Conservation (phyloP, 192 early-diverging fungal genomes). For the Coemansia sp. region DNA sequence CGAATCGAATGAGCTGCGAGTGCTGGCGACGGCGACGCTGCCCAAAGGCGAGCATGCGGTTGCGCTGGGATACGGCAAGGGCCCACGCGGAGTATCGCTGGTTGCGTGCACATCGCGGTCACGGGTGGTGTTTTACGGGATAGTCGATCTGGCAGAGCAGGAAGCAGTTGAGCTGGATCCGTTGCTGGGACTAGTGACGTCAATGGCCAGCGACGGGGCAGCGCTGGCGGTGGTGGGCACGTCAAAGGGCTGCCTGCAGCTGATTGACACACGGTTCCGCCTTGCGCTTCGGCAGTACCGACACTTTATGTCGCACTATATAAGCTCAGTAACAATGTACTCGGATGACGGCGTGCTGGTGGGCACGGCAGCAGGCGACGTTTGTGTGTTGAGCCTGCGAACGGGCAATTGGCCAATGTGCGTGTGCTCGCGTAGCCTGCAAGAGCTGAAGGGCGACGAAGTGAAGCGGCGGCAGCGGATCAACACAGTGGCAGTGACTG, state of each 20-base stretch:
- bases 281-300: slow-evolving; percentile 35
- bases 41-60: slow-evolving; percentile 23
- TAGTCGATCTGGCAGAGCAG: slow-evolving; percentile 16
- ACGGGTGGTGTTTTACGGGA: slow-evolving; percentile 37
- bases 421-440: slow-evolving; percentile 54
- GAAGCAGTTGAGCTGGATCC: slow-evolving; percentile 20
- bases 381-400: slow-evolving; percentile 40
- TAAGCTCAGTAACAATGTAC: slow-evolving; percentile 25
- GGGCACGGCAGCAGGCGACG: slow-evolving; percentile 33
- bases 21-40: slow-evolving; percentile 16
- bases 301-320: slow-evolving; percentile 27
- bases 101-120: slow-evolving; percentile 41
- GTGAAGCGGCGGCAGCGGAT: slow-evolving; percentile 59
- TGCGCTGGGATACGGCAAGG: slow-evolving; percentile 24
- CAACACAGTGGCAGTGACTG: slow-evolving; percentile 59
- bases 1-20: slow-evolving; percentile 10
- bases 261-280: slow-evolving; percentile 45
- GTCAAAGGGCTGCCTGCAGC: slow-evolving; percentile 22
- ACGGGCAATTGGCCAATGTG: slow-evolving; percentile 45
- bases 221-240: slow-evolving; percentile 34
- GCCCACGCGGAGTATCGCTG: slow-evolving; percentile 17
- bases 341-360: slow-evolving; percentile 24
- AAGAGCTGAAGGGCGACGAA: slow-evolving; percentile 61
- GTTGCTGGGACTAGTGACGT: slow-evolving; percentile 24
- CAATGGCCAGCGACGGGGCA: slow-evolving; percentile 19